Evolutionary conservation across 331 rosid genomes (phyloP).

Genomic region (Acacia concinna): DNA sequence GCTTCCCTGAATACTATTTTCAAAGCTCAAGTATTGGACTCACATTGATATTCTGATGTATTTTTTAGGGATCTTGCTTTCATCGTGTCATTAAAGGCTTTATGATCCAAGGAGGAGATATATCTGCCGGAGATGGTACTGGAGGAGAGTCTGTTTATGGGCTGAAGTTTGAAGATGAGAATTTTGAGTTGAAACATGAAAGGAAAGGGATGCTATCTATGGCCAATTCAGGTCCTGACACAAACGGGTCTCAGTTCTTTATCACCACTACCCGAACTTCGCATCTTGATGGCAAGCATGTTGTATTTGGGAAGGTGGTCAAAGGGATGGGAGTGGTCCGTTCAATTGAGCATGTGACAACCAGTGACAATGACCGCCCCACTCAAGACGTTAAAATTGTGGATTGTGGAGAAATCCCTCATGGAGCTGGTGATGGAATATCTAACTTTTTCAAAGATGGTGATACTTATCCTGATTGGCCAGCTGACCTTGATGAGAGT

Average conservation of each 20-base stretch:
- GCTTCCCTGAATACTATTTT: slow-evolving; percentile 1
- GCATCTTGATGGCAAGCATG: slow-evolving; percentile 89
- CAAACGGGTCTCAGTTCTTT: slow-evolving; percentile 91
- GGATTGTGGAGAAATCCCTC: slow-evolving; percentile 83
- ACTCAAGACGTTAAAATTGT: slow-evolving; percentile 50
- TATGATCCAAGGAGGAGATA: slow-evolving; percentile 96
- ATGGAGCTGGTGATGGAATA: slow-evolving; percentile 75
- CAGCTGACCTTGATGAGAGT: slow-evolving; percentile 57
- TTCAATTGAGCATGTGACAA: slow-evolving; percentile 69
- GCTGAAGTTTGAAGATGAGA: slow-evolving; percentile 79
- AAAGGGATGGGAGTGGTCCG: slow-evolving; percentile 97
- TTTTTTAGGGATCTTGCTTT: slow-evolving; percentile 69
- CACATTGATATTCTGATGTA: slow-evolving; percentile 13
- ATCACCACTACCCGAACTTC: slow-evolving; percentile 88
- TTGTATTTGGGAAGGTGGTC: slow-evolving; percentile 83
- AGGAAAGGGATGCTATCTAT: slow-evolving; percentile 95
- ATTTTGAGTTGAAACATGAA: slow-evolving; percentile 88
- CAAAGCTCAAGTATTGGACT: slow-evolving; percentile 8
- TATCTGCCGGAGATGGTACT: slow-evolving; percentile 88
- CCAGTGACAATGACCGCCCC: slow-evolving; percentile 57
- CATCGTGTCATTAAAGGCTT: slow-evolving; percentile 85
- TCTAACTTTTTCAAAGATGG: slow-evolving; percentile 74
- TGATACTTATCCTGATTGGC: slow-evolving; percentile 72
- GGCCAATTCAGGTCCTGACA: slow-evolving; percentile 83
- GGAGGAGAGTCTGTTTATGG: slow-evolving; percentile 95